Evolutionary conservation across 176 grass and related monocot species (phyloP), one percentile per base, ranked within the genome.

Genomic region (Zea mays): DNA sequence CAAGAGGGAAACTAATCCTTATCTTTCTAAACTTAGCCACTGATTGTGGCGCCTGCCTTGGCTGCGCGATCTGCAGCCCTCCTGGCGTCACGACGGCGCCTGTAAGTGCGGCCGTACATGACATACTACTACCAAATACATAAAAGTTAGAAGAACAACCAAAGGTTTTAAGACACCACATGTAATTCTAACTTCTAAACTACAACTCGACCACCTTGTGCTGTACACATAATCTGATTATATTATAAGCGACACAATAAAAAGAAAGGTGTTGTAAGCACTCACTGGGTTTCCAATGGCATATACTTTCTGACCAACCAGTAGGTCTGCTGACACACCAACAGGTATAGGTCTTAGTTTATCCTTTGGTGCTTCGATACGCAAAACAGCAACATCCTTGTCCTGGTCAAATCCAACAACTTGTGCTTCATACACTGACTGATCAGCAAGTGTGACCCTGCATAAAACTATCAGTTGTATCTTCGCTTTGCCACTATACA

Each of bases 201-300:
- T 65, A 64, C 8, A 80, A 13, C 55, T 15, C 56, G 65, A n/a
- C 21, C 14, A 1, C 45, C 43, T 5, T 65, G 7, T 43, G 71
- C 3, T 67, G 9, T 36, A 81, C 5, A 65, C 0, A 57, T 47
- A 64, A 75, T 56, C n/a, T 47, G 39, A 59, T 69, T 41, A 7
- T 33, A 35, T 46, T 50, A 44, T 47, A 34, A 43, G 21, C 21
- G 8, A 40, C 11, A 1, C 15, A 36, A 12, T 19, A 67, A 15
- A 77, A 54, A 3, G 62, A 62, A 2, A 67, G 20, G 67, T 44
- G 27, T 51, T 68, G 4, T 71, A 85, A 84, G 19, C 60, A 90
- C 92, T 90, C 72, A 99, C 96, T 43, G 96, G 96, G 79, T 99
- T 99, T 83, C 96, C 96, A 69, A 99, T 99, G 44, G 96, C 96